Evolutionary conservation across 2,329 filamentous ascomycete genomes (phyloP).

Genomic region (Trichoderma koningii): DNA sequence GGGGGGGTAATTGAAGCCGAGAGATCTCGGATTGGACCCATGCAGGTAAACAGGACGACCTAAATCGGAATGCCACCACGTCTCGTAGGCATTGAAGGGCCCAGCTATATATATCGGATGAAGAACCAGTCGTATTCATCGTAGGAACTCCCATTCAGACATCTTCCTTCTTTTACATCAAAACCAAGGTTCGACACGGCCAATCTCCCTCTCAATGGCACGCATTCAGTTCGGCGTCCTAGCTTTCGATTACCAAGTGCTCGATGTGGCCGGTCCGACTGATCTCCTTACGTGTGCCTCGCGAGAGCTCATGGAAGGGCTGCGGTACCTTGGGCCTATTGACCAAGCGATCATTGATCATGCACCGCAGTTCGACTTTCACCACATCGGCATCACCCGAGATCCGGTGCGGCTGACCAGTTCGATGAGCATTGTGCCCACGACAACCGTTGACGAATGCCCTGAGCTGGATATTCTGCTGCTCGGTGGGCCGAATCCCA

Average conservation of each 20-base stretch:
- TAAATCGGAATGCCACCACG: too few relatives aligned
- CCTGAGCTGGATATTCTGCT: constrained; percentile 44
- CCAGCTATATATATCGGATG: not conserved
- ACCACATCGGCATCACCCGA: constrained; percentile 40
- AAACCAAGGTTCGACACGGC: not conserved
- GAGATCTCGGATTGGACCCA: too few relatives aligned
- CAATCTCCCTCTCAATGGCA: constrained; percentile 27
- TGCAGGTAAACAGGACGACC: too few relatives aligned
- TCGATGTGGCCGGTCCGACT: constrained; percentile 39
- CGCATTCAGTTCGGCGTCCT: constrained; percentile 36
- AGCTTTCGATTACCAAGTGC: constrained; percentile 38
- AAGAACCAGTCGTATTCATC: not conserved
- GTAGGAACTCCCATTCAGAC: not conserved
- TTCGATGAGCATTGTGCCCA: constrained; percentile 35
- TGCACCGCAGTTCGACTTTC: constrained; percentile 39
- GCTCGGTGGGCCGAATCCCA: constrained; percentile 39
- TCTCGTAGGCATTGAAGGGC: too few relatives aligned
- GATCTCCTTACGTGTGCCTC: constrained; percentile 38
- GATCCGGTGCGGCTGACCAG: constrained; percentile 35
- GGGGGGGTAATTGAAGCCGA: too few relatives aligned
- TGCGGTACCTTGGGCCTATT: constrained; percentile 29
- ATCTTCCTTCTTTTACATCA: not conserved
- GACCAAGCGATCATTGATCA: constrained; percentile 30
- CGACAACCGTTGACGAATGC: constrained; percentile 39
- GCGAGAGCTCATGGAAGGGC: constrained; percentile 29